phyloP scores from a whole-genome alignment of 306 rosid species.

The Acacia crassicarpa region DNA sequence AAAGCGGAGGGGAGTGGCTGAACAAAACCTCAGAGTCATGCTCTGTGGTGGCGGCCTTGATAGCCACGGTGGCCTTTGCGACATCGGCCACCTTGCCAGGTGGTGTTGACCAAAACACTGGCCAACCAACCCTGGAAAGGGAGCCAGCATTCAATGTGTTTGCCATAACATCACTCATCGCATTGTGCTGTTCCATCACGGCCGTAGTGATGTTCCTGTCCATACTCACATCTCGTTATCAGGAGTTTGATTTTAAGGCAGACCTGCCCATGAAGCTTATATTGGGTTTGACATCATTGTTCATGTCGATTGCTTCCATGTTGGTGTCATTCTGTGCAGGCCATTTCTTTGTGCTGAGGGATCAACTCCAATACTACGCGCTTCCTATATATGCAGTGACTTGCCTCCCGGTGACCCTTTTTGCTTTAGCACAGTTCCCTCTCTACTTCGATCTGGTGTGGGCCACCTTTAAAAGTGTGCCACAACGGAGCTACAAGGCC shows the following conservation, averaged over 20 bases:
- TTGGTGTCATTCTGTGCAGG: slow-evolving; percentile 45
- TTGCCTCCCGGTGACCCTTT: slow-evolving; percentile 43
- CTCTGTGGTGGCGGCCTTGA: slow-evolving; percentile 54
- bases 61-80: slow-evolving; percentile 52
- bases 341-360: slow-evolving; percentile 37
- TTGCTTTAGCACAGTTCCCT: slow-evolving; percentile 47
- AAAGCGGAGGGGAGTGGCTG: slow-evolving; percentile 45
- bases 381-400: slow-evolving; percentile 46
- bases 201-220: slow-evolving; percentile 46
- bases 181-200: slow-evolving; percentile 37
- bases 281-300: slow-evolving; percentile 39
- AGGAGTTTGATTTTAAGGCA: slow-evolving; percentile 32
- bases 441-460: slow-evolving; percentile 44
- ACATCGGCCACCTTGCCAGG: slow-evolving; percentile 40
- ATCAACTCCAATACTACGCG: slow-evolving; percentile 31
- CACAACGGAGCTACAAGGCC: slow-evolving; percentile 41
- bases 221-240: slow-evolving; percentile 43
- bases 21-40: slow-evolving; percentile 48
- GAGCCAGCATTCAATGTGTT: slow-evolving; percentile 32
- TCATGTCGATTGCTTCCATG: slow-evolving; percentile 42
- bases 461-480: slow-evolving; percentile 45
- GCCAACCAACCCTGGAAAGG: slow-evolving; percentile 26
- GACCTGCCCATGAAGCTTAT: slow-evolving; percentile 42
- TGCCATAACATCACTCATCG: slow-evolving; percentile 40
- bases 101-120: neutral